Percentiles rank a stretch among this genome's conserved stretches.
These are phyloP conservation scores for Saprolegnia parasitica DNA, from an alignment of 352 stramenopile species.

Conservation along the genomic window DNA sequence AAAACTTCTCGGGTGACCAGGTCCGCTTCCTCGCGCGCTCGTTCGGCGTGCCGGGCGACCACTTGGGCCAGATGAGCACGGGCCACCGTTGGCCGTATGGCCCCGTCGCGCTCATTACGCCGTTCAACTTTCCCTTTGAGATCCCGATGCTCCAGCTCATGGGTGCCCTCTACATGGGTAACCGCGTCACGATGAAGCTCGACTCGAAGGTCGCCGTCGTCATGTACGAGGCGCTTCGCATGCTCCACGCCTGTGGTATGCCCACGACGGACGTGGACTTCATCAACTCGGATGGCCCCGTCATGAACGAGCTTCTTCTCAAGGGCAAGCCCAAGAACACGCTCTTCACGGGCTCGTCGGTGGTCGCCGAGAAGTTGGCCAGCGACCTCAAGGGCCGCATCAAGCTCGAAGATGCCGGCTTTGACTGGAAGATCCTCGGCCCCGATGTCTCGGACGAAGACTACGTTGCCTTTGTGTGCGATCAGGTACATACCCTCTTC, in stretches of 20 bases:
- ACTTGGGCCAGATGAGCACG: constrained; percentile 91
- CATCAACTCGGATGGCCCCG: constrained; percentile 91
- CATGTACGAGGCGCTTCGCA: constrained; percentile 96
- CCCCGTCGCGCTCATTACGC: constrained; percentile 93
- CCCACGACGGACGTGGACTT: constrained; percentile 94
- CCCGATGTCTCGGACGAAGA: constrained; percentile 95
- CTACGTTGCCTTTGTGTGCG: constrained; percentile 97
- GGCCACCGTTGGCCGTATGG: constrained; percentile 96
- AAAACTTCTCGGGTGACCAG: constrained; percentile 97
- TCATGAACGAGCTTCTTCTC: constrained; percentile 94
- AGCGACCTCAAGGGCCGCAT: constrained; percentile 88
- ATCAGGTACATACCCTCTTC: constrained; percentile 64
- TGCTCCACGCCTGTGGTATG: constrained; percentile 96
- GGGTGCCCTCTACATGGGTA: constrained; percentile 98
- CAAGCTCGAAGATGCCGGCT: constrained; percentile 97
- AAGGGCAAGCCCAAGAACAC: constrained; percentile 93
- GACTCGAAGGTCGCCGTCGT: constrained; percentile 95
- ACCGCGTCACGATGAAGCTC: constrained; percentile 96
- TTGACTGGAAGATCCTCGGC: constrained; percentile 98
- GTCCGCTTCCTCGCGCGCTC: constrained; percentile 95
- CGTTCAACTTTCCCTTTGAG: constrained; percentile 99
- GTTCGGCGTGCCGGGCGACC: constrained; percentile 95
- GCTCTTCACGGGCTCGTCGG: constrained; percentile 95
- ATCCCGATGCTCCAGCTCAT: constrained; percentile 99
- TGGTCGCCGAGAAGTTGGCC: constrained; percentile 91